phyloP scores from a whole-genome alignment of 148 eudicot genomes.

The Selenicereus undatus region DNA sequence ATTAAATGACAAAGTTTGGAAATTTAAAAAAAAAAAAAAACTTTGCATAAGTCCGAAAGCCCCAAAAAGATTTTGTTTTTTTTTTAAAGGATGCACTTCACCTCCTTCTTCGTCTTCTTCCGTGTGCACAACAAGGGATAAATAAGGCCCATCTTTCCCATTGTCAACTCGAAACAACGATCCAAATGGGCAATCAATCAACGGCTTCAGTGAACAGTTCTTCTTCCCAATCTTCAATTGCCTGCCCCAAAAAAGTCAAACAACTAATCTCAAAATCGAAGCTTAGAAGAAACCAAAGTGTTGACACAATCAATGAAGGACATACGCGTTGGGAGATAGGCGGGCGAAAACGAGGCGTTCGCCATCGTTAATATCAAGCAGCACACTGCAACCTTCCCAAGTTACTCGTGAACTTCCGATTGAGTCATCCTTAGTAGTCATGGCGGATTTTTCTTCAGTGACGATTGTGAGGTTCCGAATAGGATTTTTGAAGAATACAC shows the following conservation, averaged over 20 bases:
- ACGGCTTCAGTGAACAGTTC: conserved; percentile 53
- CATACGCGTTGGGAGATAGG: conserved; percentile 73
- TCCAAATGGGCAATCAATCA: conserved; percentile 89
- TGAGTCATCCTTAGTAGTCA: conserved; percentile 16
- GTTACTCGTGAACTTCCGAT: conserved; percentile 50
- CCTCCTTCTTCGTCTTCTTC: conserved; percentile 37
- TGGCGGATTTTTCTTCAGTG: background rate
- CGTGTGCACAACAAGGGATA: conserved; percentile 44
- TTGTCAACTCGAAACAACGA: conserved; percentile 67
- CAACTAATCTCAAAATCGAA: background rate
- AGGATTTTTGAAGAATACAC: background rate
- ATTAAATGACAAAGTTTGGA: background rate
- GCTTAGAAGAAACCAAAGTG: background rate
- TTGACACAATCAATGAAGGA: background rate
- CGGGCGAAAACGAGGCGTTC: conserved; percentile 88
- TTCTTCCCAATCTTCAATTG: conserved; percentile 76
- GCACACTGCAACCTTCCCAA: conserved; percentile 91
- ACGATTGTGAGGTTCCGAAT: background rate
- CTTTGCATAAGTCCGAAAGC: background rate
- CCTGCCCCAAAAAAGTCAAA: conserved; percentile 35
- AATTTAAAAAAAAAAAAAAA: background rate
- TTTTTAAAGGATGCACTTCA: background rate
- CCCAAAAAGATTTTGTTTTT: no score
- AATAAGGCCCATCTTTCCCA: conserved; percentile 58
- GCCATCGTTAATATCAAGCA: conserved; percentile 90